Evolutionary conservation across 495 filamentous ascomycete species (phyloP), one percentile per base, ranked within the genome.

Genomic region (Penicillium lagena): DNA sequence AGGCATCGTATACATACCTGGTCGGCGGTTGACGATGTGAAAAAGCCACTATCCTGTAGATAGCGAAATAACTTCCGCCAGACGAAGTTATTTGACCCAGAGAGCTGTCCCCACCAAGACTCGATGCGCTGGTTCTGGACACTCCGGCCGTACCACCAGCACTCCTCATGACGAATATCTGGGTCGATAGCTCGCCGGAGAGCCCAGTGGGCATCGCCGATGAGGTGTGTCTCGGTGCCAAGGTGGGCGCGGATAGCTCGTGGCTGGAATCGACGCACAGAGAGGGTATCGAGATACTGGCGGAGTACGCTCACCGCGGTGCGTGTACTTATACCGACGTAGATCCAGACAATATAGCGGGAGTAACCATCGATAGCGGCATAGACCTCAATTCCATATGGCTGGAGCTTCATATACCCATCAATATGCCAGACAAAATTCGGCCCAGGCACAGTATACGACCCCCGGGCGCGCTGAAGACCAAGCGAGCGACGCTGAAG

Each of bases 111-210:
- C 48, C 48, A 55, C 48, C 48, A 55, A 2, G 52, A 50, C 32
- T 55, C 44, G 43, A 55, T 55, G 10, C 47, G 37, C 27, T 55
- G 52, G 32, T 37, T 55, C 37, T 28, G 48, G 39, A 32, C 47
- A 46, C 35, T n/a, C n/a, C 44, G 40, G 9, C 44, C 47, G 7
- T 40, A 40, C 9, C 46, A 27, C n/a, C 41, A 55, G 34, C 52
- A 55, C 7, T 46, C 35, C 2, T 30, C 35, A 29, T 38, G 41
- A 15, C 34, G 35, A 7, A 52, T 37, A 29, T 47, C 37, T 2
- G 30, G 37, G 12, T 47, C 45, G 12, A 33, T 29, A 3, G 38
- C 22, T 8, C 45, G 67, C 38, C 69, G 69, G 55, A 72, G 45
- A 1, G 40, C 33, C 40, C 41, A 37, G 14, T 56, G 50, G 5